Evolutionary conservation across 768 basidiomycete species (phyloP).

Genomic region (Kwoniella bestiolae): DNA sequence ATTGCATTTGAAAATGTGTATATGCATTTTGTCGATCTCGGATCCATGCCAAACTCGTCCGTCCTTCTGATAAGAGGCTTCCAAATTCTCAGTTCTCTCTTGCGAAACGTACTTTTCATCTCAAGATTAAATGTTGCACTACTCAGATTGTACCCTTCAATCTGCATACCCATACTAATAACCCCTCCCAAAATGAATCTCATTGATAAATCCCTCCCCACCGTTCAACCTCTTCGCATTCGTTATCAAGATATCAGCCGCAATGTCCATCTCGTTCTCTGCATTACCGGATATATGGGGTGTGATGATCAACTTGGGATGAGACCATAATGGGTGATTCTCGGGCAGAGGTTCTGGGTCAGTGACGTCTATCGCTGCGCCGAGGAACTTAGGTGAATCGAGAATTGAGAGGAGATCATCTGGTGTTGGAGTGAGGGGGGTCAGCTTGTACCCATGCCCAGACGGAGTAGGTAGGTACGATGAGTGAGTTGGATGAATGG

Average conservation of each 20-base stretch:
- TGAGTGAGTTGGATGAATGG: too few species aligned
- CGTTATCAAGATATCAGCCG: slow-evolving; percentile 47
- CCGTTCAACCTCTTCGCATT: slow-evolving; percentile 44
- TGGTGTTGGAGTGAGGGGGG: too few species aligned
- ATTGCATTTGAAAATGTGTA: too few species aligned
- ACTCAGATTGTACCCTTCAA: too few species aligned
- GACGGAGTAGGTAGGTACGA: too few species aligned
- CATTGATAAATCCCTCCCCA: slow-evolving; percentile 39
- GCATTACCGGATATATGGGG: slow-evolving; percentile 56
- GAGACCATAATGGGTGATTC: slow-evolving; percentile 55
- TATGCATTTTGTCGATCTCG: neutral
- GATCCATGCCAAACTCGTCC: too few species aligned
- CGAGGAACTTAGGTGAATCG: slow-evolving; percentile 36
- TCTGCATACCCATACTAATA: slow-evolving; percentile 25
- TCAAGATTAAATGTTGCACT: too few species aligned
- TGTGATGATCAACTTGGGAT: slow-evolving; percentile 57
- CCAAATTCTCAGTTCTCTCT: too few species aligned
- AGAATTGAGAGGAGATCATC: slow-evolving; percentile 44
- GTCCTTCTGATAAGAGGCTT: too few species aligned
- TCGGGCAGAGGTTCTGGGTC: slow-evolving; percentile 58
- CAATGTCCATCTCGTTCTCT: slow-evolving; percentile 45
- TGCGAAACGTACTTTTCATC: too few species aligned
- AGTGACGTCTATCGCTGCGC: slow-evolving; percentile 57
- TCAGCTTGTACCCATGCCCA: too few species aligned
- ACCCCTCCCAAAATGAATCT: slow-evolving; percentile 40